Percentiles rank a stretch among this genome's conserved stretches.
Conservation (phyloP, 352 stramenopile genomes). For the Globisporangium radiosum region DNA sequence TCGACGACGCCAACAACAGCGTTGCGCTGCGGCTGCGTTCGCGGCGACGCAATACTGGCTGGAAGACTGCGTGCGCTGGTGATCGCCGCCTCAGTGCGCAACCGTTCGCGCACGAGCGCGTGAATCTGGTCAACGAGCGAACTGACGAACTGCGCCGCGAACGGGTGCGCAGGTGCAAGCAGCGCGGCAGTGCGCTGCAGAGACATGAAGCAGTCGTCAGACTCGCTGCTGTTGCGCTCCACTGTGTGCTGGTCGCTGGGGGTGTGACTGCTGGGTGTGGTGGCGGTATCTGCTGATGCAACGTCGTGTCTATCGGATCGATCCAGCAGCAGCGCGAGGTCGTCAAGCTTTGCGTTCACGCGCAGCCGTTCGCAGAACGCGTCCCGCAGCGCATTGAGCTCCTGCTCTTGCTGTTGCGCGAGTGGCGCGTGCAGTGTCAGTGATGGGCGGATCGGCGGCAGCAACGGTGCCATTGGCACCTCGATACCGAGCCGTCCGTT, state of each 20-base stretch:
- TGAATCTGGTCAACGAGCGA: conserved; percentile 9
- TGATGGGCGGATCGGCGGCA: conserved; percentile 13
- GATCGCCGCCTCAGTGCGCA: conserved; percentile 10
- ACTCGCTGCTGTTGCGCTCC: neutral
- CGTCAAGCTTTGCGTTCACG: conserved; percentile 10
- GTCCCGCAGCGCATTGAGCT: conserved; percentile 10
- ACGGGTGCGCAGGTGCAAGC: conserved; percentile 8
- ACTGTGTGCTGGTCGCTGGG: neutral
- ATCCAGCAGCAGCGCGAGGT: conserved; percentile 7
- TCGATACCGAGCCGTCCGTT: conserved; percentile 17
- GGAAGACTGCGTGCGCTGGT: neutral
- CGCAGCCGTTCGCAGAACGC: conserved; percentile 18
- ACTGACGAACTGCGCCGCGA: conserved; percentile 18
- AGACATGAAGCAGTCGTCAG: conserved; percentile 14
- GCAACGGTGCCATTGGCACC: neutral
- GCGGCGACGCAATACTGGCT: neutral
- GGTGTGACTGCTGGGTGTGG: neutral
- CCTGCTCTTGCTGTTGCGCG: conserved; percentile 15
- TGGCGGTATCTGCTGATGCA: neutral
- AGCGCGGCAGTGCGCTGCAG: neutral
- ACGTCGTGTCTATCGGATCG: neutral
- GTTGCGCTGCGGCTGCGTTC: neutral
- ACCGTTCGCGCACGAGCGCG: conserved; percentile 15
- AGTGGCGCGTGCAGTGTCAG: neutral
- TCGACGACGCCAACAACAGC: neutral